Evolutionary conservation across 441 rosid genomes (phyloP).

Genomic region (Croton setiger): DNA sequence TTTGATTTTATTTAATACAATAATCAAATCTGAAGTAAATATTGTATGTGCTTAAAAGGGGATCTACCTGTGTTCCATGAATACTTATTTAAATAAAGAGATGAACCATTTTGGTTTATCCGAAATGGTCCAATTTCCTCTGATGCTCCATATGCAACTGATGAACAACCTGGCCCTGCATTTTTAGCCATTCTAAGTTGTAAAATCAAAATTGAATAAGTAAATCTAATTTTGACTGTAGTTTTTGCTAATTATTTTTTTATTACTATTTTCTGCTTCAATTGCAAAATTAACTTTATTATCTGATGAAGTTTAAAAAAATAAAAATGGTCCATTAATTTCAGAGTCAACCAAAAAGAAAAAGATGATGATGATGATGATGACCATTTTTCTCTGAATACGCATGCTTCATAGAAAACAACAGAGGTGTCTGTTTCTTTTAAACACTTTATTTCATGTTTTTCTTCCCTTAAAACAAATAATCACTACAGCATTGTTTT

Average conservation of each 20-base stretch:
- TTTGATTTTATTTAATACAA: background rate
- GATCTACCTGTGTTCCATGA: constrained; percentile 70
- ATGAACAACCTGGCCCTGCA: constrained; percentile 89
- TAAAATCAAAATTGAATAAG: background rate
- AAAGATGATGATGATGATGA: constrained; percentile 19
- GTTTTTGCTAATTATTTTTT: no score
- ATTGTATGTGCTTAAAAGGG: no score
- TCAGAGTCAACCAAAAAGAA: constrained; percentile 18
- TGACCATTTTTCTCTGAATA: constrained; percentile 11
- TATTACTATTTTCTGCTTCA: no score
- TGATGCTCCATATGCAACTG: constrained; percentile 82
- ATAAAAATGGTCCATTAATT: constrained; percentile 14
- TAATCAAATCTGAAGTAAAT: no score
- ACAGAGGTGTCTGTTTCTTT: constrained; percentile 2
- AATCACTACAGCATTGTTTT: no score
- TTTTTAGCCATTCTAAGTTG: background rate
- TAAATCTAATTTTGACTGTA: no score
- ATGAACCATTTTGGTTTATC: constrained; percentile 53
- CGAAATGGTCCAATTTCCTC: constrained; percentile 89
- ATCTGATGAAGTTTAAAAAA: background rate
- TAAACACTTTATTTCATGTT: constrained; percentile 7
- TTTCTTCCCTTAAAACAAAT: background rate
- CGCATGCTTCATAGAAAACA: constrained; percentile 42
- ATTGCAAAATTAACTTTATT: background rate
- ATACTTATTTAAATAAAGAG: constrained; percentile 52